Evolutionary conservation across 176 grass and related monocot genomes (phyloP).

Genomic region (Oryza coarctata): DNA sequence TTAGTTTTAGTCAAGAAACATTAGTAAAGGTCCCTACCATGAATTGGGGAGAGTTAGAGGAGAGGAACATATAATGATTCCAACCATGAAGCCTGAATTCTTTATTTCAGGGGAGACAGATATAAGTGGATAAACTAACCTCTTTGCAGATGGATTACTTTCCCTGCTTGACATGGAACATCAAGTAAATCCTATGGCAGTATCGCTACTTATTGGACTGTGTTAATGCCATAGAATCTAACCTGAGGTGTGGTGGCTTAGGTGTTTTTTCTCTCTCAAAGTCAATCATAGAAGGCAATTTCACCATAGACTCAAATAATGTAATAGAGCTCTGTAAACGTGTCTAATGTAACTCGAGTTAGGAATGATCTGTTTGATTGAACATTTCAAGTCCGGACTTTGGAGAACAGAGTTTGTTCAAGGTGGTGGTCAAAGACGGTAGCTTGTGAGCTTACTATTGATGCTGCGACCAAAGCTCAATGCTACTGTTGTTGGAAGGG

Average conservation of each 20-base stretch:
- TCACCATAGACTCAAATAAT: neutral
- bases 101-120: neutral
- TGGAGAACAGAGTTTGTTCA: no score
- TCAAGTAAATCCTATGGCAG: neutral
- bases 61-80: neutral
- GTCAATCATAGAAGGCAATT: neutral
- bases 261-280: neutral
- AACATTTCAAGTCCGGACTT: neutral
- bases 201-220: neutral
- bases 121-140: neutral
- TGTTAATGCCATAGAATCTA: neutral
- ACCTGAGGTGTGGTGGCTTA: neutral
- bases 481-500: no score
- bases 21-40: neutral
- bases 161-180: no score
- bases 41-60: neutral
- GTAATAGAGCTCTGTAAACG: no score
- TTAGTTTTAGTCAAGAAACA: neutral
- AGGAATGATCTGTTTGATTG: neutral
- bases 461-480: no score
- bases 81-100: neutral
- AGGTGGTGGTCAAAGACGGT: no score
- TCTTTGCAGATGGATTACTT: neutral
- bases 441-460: no score
- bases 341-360: neutral